phyloP scores from a whole-genome alignment of 345 rosid species.

The Eucalyptus regnans region DNA sequence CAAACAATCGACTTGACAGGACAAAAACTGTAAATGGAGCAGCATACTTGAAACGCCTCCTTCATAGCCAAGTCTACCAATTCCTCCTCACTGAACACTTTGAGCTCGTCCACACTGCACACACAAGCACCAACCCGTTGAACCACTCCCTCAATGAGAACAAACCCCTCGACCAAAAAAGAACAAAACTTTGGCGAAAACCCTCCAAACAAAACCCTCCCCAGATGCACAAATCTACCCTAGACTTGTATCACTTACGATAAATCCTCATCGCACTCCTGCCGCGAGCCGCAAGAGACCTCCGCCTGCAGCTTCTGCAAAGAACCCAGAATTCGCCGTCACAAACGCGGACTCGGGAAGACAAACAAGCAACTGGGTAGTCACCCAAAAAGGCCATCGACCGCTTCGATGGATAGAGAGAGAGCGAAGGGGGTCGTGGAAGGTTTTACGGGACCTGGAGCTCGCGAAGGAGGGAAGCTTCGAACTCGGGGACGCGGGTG shows the following conservation, averaged over 20 bases:
- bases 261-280: slow-evolving; percentile 9
- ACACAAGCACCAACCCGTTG: background rate
- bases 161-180: background rate
- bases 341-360: background rate
- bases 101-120: slow-evolving; percentile 49
- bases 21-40: background rate
- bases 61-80: slow-evolving; percentile 47
- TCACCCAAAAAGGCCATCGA: background rate
- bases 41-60: slow-evolving; percentile 26
- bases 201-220: background rate
- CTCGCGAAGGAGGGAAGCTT: slow-evolving; percentile 10
- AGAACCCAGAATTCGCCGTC: background rate
- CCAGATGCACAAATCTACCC: background rate
- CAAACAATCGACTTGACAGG: background rate
- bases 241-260: slow-evolving; percentile 9
- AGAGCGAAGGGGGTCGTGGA: background rate
- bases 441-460: slow-evolving; percentile 16
- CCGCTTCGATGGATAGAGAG: background rate
- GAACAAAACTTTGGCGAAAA: background rate
- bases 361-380: background rate
- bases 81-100: slow-evolving; percentile 32
- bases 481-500: slow-evolving; percentile 28
- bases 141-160: background rate
- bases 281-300: slow-evolving; percentile 6
- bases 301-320: slow-evolving; percentile 24